phyloP scores from a whole-genome alignment of 495 filamentous ascomycete genomes.

The Lineolata rhizophorae region DNA sequence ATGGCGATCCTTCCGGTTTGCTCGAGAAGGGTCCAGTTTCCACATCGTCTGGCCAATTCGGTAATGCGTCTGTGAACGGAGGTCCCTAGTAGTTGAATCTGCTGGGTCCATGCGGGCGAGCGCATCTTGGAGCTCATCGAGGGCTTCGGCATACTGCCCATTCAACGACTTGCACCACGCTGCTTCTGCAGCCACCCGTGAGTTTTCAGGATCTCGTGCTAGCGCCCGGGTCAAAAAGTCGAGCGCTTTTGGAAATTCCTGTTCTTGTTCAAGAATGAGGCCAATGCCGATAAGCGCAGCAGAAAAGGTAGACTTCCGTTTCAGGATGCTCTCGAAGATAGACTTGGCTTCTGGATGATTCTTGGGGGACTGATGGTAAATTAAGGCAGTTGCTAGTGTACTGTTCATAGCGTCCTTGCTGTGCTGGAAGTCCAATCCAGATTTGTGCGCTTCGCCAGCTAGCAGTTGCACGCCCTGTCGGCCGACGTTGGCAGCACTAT shows the following conservation, averaged over 20 bases:
- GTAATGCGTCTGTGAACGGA: conserved; percentile 67
- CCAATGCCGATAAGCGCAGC: conserved; percentile 74
- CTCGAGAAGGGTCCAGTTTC: conserved; percentile 48
- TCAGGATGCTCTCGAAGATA: conserved; percentile 61
- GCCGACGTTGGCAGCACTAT: conserved; percentile 56
- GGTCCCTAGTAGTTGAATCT: conserved; percentile 37
- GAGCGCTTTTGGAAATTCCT: conserved; percentile 60
- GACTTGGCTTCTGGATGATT: conserved; percentile 69
- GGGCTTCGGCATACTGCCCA: conserved; percentile 43
- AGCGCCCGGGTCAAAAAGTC: conserved; percentile 57
- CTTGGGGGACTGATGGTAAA: conserved; percentile 72
- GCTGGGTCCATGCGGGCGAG: conserved; percentile 33
- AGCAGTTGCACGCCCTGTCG: conserved; percentile 44
- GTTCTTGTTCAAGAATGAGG: conserved; percentile 76
- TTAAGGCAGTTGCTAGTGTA: conserved; percentile 57
- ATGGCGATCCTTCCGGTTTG: conserved; percentile 50
- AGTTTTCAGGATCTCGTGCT: conserved; percentile 42
- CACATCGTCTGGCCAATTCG: conserved; percentile 77
- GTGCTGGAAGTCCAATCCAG: conserved; percentile 42
- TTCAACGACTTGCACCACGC: conserved; percentile 80
- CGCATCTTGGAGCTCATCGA: conserved; percentile 44
- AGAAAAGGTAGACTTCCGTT: conserved; percentile 47
- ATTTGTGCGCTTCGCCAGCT: conserved; percentile 33
- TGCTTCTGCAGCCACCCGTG: conserved; percentile 57
- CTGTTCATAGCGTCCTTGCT: conserved; percentile 23